Base-by-base conservation (phyloP, 2,329 filamentous ascomycete species). In the Chrysoporthe austroafricana region DNA sequence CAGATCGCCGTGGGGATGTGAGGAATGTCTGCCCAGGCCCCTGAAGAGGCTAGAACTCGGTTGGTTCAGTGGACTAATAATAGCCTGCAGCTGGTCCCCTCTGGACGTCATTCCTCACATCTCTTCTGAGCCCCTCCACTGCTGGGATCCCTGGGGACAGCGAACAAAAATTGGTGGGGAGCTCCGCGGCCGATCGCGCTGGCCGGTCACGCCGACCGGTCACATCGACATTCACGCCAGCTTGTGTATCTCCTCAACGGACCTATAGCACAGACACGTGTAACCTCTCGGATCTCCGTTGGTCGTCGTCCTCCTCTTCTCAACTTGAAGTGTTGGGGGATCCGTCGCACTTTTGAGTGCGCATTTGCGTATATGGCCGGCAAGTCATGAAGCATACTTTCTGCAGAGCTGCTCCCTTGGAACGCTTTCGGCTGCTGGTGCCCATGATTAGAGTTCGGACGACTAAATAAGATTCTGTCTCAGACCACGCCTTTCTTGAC, bases 401-500 rank as follows among this genome's bases (percentile, higher is more conserved):
- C 52, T 50, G n/a, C 26, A n/a, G 48, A 36, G 21, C 57, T 59
- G 21, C 57, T 59, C 54, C 56, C 56, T 65, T 61, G 63, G 36
- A 16, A 60, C 39, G 50, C 56, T 34, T 34, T 21, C 39, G 21
- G 56, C 34, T 42, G 34, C 56, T 42, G 36, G 56, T 18, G n/a
- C 32, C 34, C 18, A 39, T n/a, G 34, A 44, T n/a, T 60, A 3
- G n/a, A 26, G 57, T 65, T 42, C 42, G 6, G 26, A 34, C 43
- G 50, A 56, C 60, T 63, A 56, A 63, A 34, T 18, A 67, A 14
- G 42, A 42, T 39, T 39, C 54, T 60, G 61, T 70, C 63, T 59
- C 70, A 77, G 76, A 73, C 42, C 71, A 71, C 62, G 68, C 70
- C 42, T 72, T 73, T 62, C 59, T 69, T 66, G 70, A 73, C 66